Evolutionary conservation across 805 yeast species (phyloP), one percentile per base, ranked within the genome.

Genomic region (Hemisphaericaspora nanyangensis): DNA sequence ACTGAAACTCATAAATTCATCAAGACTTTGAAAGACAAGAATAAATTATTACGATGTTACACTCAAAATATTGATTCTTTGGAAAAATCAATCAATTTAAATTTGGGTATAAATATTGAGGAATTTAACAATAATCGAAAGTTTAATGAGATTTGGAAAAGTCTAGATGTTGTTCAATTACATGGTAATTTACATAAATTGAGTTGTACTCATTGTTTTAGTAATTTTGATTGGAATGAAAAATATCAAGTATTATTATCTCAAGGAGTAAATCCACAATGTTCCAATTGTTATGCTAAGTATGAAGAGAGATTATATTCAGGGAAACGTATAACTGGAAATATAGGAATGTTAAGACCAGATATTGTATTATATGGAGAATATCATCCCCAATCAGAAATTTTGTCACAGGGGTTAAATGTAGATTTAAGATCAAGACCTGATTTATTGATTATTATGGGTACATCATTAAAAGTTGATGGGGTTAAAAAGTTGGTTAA

Each of bases 31-130:
- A 78, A 76, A 51, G 79, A 73, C 39, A 76, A 76, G 55, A 79
- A 74, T 44, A 83, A 82, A 60, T 71, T 90, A 32, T 58, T 89
- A 35, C 68, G 95, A 42, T 88, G 97, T 62, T 91, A 91, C 58
- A 91, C 98, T 1, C 98, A 93, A 55, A 91, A 91, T 56, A 91
- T 91, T 43, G 99, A 91, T 59, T 90, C 95, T 0, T 66, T 91
- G 26, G 98, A 91, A 55, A 65, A 78, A 35, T 64, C 68, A 34
- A 70, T 82, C 18, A 83, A 86, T 17, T 64, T 90, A 40, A 71
- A 69, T 28, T 68, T 82, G 35, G 89, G 90, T 2, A 63, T 68
- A 18, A 67, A 70, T 29, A 50, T 62, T 11, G 43, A 51, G 30
- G 60, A 58, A 48, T 52, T 60, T 42, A 45, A 51, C 42, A 15